A percentile compares a stretch with the other conserved stretches of the same genome.
Evolutionary conservation across 2,329 filamentous ascomycete species (phyloP).

Genomic region (Trichoderma afroharzianum): DNA sequence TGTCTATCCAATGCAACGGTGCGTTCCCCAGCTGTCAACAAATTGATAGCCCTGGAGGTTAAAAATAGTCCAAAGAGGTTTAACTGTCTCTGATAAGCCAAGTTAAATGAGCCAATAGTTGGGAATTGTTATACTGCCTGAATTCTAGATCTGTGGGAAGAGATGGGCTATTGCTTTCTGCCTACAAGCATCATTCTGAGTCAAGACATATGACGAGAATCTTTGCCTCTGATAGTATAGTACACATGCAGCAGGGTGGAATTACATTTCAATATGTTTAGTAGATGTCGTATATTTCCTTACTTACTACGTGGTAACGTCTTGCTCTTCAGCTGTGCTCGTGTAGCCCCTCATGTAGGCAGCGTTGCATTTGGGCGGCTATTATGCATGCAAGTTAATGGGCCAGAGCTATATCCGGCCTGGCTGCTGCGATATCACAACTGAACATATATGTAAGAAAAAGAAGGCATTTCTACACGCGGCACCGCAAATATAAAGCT

Average conservation of each 20-base stretch:
- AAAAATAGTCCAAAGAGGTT: too few species aligned
- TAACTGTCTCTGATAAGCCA: neutral
- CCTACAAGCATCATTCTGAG: neutral
- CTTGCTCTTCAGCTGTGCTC: neutral
- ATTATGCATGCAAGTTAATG: too few species aligned
- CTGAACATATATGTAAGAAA: too few species aligned
- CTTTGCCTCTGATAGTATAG: neutral
- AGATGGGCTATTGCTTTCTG: neutral
- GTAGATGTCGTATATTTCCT: neutral
- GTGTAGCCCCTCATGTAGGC: too few species aligned
- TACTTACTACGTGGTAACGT: neutral
- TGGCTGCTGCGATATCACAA: too few species aligned
- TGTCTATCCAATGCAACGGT: neutral
- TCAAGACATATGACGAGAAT: neutral
- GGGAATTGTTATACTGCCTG: neutral
- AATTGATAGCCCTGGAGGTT: neutral
- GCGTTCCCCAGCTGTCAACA: neutral
- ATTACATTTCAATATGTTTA: neutral
- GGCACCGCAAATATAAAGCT: too few species aligned
- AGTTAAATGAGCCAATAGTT: neutral
- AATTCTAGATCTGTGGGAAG: neutral
- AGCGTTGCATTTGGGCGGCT: too few species aligned
- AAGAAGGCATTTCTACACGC: too few species aligned
- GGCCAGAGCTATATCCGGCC: too few species aligned
- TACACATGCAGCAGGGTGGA: neutral